phyloP scores from a whole-genome alignment of 768 basidiomycete species.

The Russula dissimulans region DNA sequence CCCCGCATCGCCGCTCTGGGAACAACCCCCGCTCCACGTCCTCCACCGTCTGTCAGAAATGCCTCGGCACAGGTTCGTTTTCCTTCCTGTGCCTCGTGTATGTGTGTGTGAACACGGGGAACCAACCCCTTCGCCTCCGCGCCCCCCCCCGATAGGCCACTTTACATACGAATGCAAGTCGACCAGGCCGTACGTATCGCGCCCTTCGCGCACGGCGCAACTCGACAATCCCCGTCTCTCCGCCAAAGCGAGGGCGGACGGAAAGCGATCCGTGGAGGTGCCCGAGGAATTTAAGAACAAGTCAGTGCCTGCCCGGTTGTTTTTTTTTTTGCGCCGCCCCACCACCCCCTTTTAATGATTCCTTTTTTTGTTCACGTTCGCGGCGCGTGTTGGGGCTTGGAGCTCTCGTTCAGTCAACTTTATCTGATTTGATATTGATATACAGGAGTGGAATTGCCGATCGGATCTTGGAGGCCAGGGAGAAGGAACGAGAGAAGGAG shows the following conservation, averaged over 20 bases:
- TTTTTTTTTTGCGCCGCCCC: no score
- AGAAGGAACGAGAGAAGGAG: constrained; percentile 57
- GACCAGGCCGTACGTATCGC: constrained; percentile 68
- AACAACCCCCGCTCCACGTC: constrained; percentile 56
- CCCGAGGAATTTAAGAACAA: constrained; percentile 87
- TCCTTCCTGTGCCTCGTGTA: no score
- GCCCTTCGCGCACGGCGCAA: constrained; percentile 84
- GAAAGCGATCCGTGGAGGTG: constrained; percentile 71
- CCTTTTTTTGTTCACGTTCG: not conserved
- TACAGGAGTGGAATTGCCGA: constrained; percentile 71
- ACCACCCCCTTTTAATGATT: no score
- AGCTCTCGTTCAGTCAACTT: not conserved
- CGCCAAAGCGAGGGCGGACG: constrained; percentile 58
- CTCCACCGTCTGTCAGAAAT: constrained; percentile 76
- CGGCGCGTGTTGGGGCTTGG: no score
- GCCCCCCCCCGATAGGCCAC: constrained; percentile 45
- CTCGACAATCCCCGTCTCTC: constrained; percentile 68
- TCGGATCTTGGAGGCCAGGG: constrained; percentile 73
- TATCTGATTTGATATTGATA: not conserved
- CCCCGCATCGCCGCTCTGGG: constrained; percentile 55
- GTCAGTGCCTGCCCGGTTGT: constrained; percentile 34
- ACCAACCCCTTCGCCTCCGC: no score
- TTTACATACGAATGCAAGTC: constrained; percentile 89
- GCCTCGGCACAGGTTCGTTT: constrained; percentile 51
- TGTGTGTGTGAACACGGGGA: no score